These are phyloP conservation scores for Ascochyta pisi DNA, from an alignment of 2,329 filamentous ascomycete species.

Conservation along the genomic window DNA sequence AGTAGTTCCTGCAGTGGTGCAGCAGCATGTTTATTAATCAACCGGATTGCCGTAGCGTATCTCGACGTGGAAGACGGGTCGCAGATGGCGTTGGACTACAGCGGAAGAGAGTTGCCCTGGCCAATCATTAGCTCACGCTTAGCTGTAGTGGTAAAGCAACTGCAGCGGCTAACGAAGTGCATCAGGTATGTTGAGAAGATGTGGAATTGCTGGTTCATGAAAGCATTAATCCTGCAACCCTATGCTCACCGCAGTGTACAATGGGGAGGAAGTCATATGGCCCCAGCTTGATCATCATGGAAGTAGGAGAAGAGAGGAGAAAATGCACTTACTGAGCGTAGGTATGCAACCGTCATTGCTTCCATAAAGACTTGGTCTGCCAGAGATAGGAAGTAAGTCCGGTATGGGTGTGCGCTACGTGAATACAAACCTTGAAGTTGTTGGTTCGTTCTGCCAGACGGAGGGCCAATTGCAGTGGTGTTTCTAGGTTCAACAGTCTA, in stretches of 20 bases:
- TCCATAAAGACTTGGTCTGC: not conserved
- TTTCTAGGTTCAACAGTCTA: conserved; percentile 5
- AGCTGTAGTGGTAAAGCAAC: not conserved
- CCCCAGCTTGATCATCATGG: conserved; percentile 46
- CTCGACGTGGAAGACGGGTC: not conserved
- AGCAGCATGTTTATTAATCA: not conserved
- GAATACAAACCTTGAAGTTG: not conserved
- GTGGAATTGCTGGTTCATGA: conserved; percentile 28
- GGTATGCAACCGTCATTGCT: not conserved
- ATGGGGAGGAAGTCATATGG: conserved; percentile 39
- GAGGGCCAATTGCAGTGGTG: conserved; percentile 2
- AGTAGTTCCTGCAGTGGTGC: not conserved
- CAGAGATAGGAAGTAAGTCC: not conserved
- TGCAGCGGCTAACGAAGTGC: not conserved
- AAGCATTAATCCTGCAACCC: conserved; percentile 34
- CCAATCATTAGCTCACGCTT: conserved; percentile 2
- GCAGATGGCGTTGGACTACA: not conserved
- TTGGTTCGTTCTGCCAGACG: not conserved
- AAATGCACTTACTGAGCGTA: conserved; percentile 17
- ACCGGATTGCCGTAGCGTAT: not conserved
- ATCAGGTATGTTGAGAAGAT: conserved; percentile 39
- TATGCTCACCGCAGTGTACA: not conserved
- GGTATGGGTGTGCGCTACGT: not conserved
- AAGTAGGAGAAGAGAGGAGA: not conserved
- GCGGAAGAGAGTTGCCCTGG: not conserved